Evolutionary conservation across 306 rosid genomes (phyloP).

Genomic region (Dryas drummondii): DNA sequence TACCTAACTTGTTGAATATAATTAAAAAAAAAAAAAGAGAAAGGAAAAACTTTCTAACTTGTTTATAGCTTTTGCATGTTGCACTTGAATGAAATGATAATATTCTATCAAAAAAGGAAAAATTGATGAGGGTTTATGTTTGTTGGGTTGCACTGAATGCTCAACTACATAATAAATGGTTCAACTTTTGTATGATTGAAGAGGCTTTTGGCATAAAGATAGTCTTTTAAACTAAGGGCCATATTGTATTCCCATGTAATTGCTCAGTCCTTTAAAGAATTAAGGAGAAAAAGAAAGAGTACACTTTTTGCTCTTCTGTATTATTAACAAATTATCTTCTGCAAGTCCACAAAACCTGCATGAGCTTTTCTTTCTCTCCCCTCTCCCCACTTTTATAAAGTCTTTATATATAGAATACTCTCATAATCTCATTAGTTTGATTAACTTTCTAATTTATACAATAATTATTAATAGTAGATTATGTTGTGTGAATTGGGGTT

Average conservation of each 20-base stretch:
- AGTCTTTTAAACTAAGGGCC: background rate
- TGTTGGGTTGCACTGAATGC: background rate
- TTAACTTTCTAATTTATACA: no score
- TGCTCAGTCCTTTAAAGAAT: background rate
- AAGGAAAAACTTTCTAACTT: no score
- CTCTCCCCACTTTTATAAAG: background rate
- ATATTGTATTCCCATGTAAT: background rate
- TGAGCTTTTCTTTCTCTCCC: background rate
- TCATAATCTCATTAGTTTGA: background rate
- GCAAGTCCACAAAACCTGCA: background rate
- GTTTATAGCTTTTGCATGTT: no score
- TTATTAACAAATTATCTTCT: no score
- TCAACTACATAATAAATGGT: background rate
- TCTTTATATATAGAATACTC: background rate
- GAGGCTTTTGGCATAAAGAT: constrained; percentile 11
- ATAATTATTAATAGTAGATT: no score
- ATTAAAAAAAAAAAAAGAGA: no score
- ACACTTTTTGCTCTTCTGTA: background rate
- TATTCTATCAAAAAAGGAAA: no score
- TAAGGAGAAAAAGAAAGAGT: background rate
- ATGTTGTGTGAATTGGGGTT: no score
- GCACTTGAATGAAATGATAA: no score
- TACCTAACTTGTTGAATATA: no score
- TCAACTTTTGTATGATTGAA: background rate
- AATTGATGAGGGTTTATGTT: background rate